These are phyloP conservation scores for Malus hybrid DNA, from an alignment of 331 rosid genomes.

Conservation along the genomic window DNA sequence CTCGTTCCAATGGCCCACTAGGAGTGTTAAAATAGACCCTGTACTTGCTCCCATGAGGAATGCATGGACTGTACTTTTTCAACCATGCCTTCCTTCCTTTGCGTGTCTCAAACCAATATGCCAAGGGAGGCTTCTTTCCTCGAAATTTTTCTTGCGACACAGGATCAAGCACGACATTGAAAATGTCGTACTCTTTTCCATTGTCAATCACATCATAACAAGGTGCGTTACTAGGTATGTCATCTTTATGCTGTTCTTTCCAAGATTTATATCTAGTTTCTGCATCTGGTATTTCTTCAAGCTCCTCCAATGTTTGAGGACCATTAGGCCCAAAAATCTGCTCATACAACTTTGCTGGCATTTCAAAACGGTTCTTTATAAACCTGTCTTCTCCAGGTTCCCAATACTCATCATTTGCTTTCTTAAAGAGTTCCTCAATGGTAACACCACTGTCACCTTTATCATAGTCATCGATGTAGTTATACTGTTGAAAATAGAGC, in stretches of 20 bases:
- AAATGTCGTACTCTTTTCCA: slow-evolving; percentile 82
- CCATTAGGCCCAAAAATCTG: slow-evolving; percentile 96
- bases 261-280: slow-evolving; percentile 81
- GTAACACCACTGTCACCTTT: slow-evolving; percentile 93
- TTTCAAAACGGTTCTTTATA: slow-evolving; percentile 62
- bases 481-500: slow-evolving; percentile 88
- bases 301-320: slow-evolving; percentile 78
- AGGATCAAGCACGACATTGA: slow-evolving; percentile 61
- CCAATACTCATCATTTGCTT: slow-evolving; percentile 84
- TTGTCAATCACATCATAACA: slow-evolving; percentile 64
- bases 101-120: slow-evolving; percentile 89
- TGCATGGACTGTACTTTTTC: slow-evolving; percentile 69
- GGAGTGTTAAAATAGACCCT: slow-evolving; percentile 95
- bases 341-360: slow-evolving; percentile 82
- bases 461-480: slow-evolving; percentile 81
- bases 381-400: slow-evolving; percentile 91
- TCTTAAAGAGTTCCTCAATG: slow-evolving; percentile 70
- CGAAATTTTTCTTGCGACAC: slow-evolving; percentile 49
- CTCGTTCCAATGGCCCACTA: slow-evolving; percentile 83
- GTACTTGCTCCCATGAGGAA: slow-evolving; percentile 95
- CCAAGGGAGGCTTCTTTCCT: slow-evolving; percentile 64
- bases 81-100: slow-evolving; percentile 96
- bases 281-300: slow-evolving; percentile 81
- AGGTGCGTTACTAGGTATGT: slow-evolving; percentile 40
- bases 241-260: slow-evolving; percentile 65